phyloP scores from a whole-genome alignment of 805 yeast genomes.

The Yarrowia divulgata region DNA sequence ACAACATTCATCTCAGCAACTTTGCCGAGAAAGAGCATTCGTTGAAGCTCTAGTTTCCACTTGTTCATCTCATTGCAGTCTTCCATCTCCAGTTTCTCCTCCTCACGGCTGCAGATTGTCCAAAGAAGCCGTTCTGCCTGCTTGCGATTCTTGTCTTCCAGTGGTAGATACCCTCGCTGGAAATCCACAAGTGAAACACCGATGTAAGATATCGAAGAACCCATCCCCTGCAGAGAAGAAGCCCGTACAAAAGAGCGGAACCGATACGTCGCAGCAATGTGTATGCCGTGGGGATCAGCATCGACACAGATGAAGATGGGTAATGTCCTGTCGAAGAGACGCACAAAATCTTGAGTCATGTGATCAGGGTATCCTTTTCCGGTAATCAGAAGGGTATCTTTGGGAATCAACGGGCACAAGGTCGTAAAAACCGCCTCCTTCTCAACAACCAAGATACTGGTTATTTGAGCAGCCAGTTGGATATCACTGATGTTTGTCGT shows the following conservation, averaged over 20 bases:
- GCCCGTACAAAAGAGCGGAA: conserved; percentile 43
- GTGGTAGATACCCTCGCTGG: conserved; percentile 47
- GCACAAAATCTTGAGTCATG: conserved; percentile 57
- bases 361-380: conserved; percentile 75
- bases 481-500: conserved; percentile 5
- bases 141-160: conserved; percentile 47
- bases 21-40: conserved; percentile 58
- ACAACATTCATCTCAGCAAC: conserved; percentile 66
- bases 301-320: conserved; percentile 63
- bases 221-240: background rate
- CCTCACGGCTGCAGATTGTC: background rate
- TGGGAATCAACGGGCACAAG: conserved; percentile 44
- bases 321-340: conserved; percentile 47
- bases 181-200: conserved; percentile 57
- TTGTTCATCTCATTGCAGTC: conserved; percentile 22
- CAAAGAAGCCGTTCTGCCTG: conserved; percentile 44
- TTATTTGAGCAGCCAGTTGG: background rate
- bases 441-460: conserved; percentile 53
- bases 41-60: conserved; percentile 58
- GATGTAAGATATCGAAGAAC: conserved; percentile 46
- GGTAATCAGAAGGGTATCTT: conserved; percentile 55
- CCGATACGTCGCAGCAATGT: conserved; percentile 55
- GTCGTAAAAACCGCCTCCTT: conserved; percentile 58
- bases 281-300: conserved; percentile 69
- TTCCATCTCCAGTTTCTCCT: background rate